Evolutionary conservation across 1,284 basidiomycete genomes (phyloP), one percentile per base, ranked within the genome.

Genomic region (Sporisorium reilianum): DNA sequence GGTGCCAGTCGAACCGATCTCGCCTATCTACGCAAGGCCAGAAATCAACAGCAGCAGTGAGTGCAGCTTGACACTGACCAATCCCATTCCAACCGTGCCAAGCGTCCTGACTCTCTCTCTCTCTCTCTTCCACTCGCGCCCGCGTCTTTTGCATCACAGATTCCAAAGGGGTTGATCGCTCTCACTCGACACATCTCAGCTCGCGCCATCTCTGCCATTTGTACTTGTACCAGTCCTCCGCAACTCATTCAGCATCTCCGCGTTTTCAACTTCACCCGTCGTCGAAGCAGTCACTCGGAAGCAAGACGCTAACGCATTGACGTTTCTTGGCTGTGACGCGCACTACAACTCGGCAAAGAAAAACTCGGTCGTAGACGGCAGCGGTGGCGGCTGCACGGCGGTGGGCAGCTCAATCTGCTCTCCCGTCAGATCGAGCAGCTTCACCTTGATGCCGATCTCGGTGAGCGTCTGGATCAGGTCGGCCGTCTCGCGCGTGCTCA

Each of bases 371-470:
- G 78, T 79, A 18, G 58, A 53, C 11, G 80, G 80, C 50, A 80
- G 57, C 22, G 76, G 61, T 16, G 78, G 69, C n/a, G 69, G 57
- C 28, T 69, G 72, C 40, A 79, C 58, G 2, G 59, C 46, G 12
- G 65, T 52, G 0, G 80, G 80, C 30, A 80, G 45, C 26, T 81
- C 80, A 45, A 80, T 78, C 57, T 79, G 76, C 42, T 78, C 78
- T 22, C 78, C 78, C 5, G 79, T 82, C 20, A 58, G 36, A n/a
- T 87, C 91, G 55, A 80, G 92, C 76, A 98, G 86, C 85, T 96
- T 93, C 80, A 97, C 93, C 87, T 96, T 96, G 65, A 97, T 86
- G 3, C 94, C 95, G 76, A 97, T 93, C 81, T 97, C 95, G 14
- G 95, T 96, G 80, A 97, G 87, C 41, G 72, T 77, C 41, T 83